Conservation (phyloP, 306 rosid genomes). For the Leucaena leucocephala region DNA sequence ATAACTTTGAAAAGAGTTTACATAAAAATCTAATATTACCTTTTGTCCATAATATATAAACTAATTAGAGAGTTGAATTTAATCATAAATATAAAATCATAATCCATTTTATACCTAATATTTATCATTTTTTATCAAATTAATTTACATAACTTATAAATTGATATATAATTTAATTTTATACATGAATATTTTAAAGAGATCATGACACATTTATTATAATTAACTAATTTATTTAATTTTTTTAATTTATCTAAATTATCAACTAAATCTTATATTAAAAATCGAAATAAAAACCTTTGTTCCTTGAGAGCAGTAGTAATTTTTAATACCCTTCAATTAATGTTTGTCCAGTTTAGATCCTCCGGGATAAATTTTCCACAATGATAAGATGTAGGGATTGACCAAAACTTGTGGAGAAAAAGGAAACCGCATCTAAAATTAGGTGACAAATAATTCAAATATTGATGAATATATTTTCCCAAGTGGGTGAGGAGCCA, state of each 20-base stretch:
- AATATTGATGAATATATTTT: constrained; percentile 31
- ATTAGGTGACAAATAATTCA: constrained; percentile 33
- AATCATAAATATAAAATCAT: too few relatives aligned
- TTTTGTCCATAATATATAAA: too few relatives aligned
- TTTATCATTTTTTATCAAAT: too few relatives aligned
- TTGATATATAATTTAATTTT: too few relatives aligned
- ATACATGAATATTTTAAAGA: too few relatives aligned
- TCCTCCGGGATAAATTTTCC: not conserved
- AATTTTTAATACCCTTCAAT: not conserved
- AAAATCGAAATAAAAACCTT: not conserved
- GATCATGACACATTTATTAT: too few relatives aligned
- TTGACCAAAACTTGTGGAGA: constrained; percentile 29
- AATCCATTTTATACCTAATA: too few relatives aligned
- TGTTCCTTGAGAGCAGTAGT: not conserved
- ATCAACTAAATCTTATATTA: too few relatives aligned
- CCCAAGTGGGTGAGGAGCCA: constrained; percentile 45
- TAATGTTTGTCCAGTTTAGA: not conserved
- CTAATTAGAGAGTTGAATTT: too few relatives aligned
- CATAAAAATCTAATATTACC: not conserved
- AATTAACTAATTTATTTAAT: too few relatives aligned
- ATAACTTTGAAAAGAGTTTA: not conserved
- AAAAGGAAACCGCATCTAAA: constrained; percentile 5
- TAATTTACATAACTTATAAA: too few relatives aligned
- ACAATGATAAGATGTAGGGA: constrained; percentile 1
- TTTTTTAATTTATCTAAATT: too few relatives aligned